phyloP scores from a whole-genome alignment of 2,329 filamentous ascomycete genomes.

The Septoria petroselini region DNA sequence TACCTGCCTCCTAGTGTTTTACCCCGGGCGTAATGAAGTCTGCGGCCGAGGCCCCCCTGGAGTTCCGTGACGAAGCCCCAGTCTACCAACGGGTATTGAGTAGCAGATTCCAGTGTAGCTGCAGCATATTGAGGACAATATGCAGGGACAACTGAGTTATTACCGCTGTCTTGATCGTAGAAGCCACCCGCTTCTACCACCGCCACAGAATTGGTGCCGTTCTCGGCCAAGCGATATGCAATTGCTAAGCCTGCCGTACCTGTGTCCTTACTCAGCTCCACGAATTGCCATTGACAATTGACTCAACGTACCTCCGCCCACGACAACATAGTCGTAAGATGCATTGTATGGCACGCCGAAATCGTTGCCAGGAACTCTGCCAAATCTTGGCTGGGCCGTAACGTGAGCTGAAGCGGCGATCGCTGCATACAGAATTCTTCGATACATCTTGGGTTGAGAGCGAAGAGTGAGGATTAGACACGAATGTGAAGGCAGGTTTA shows the following conservation, averaged over 20 bases:
- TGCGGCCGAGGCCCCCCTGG: slow-evolving; percentile 11
- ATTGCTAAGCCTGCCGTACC: slow-evolving; percentile 24
- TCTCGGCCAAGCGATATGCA: slow-evolving; percentile 25
- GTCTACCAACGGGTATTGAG: slow-evolving; percentile 22
- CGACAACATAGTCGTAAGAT: not conserved
- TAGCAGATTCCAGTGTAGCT: slow-evolving; percentile 3
- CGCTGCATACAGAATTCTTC: too few relatives aligned
- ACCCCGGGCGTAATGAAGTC: slow-evolving; percentile 29
- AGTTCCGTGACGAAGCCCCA: slow-evolving; percentile 20
- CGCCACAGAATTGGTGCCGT: slow-evolving; percentile 22
- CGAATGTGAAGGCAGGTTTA: too few relatives aligned
- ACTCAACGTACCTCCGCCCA: not conserved
- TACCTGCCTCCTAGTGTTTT: slow-evolving; percentile 31
- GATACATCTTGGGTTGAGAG: too few relatives aligned
- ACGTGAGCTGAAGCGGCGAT: not conserved
- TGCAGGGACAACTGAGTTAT: slow-evolving; percentile 27
- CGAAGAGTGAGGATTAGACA: too few relatives aligned
- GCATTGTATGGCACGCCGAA: not conserved
- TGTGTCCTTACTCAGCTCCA: not conserved
- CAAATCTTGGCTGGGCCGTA: not conserved
- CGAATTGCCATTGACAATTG: not conserved
- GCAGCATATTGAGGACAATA: slow-evolving; percentile 21
- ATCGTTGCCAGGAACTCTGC: not conserved
- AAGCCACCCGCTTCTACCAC: slow-evolving; percentile 32
- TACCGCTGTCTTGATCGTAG: slow-evolving; percentile 27